Base-by-base conservation (phyloP, 176 grass and related monocot species). In the Stipa capillata region DNA sequence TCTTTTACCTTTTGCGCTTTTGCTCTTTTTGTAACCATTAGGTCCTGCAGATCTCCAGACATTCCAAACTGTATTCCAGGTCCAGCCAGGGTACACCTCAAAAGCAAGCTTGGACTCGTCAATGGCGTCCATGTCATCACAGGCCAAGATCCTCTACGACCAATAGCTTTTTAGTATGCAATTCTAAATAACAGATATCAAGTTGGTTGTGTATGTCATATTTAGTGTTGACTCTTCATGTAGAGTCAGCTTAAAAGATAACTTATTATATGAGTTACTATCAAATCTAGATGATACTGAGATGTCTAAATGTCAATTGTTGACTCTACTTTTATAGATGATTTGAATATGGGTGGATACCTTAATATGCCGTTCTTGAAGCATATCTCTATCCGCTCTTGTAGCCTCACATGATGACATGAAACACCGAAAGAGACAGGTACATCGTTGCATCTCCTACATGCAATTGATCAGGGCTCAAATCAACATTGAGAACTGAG, bases 21-120 rank as follows among this genome's bases (percentile, higher is more conserved):
- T 89, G 64, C 80, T 87, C 83, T 83, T 94, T 91, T 87, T 77
- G 82, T 83, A 87, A 69, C 70, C 78, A 74, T 81, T 66, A 12
- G 79, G 69, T 65, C 40, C 83, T 87, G 82, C 76, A 85, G 89
- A 94, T 92, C 79, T 83, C 80, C 76, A 74, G 80, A 94, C 92
- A 94, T 91, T 98, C 92, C 85, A 89, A 92, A 94, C 87, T 85
- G 83, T 89, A 78, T 74, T 32, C 36, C 76, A 66, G 72, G 53
- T 29, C 63, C 34, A 79, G 57, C 20, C 57, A 79, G 58, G 13
- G 7, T 2, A 94, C 83, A 85, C 83, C 82, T 74, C 83, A 36
- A 86, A 92, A 86, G 90, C 82, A 66, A 83, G 49, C 72, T 87
- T 94, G 87, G 91, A 94, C 94, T 81, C 89, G 85, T 97, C 95